Evolutionary conservation across 2,329 filamentous ascomycete genomes (phyloP).

Genomic region (Talaromyces sp.): DNA sequence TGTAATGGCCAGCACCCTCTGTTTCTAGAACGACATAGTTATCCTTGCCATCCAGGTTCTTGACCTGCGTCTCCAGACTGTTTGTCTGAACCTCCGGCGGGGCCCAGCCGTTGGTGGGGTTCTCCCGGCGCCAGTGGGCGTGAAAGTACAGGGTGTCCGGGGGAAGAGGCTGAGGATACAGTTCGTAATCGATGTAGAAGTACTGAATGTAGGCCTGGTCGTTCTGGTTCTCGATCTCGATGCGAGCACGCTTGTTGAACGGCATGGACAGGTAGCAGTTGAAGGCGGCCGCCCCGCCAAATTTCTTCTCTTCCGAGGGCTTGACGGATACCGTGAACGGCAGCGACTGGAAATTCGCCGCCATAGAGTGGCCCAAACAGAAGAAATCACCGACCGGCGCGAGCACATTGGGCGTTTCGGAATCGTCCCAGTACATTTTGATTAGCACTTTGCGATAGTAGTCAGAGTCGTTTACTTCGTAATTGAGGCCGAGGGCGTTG

Average conservation of each 20-base stretch:
- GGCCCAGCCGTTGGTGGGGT: conserved; percentile 30
- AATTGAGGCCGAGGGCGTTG: conserved; percentile 33
- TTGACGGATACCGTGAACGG: conserved; percentile 35
- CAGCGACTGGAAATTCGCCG: conserved; percentile 35
- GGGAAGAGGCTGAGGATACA: conserved; percentile 26
- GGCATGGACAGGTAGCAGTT: conserved; percentile 31
- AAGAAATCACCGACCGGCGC: conserved; percentile 35
- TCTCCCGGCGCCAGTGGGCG: conserved; percentile 31
- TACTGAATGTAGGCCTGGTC: conserved; percentile 35
- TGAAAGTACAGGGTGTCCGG: conserved; percentile 33
- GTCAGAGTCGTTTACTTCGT: conserved; percentile 34
- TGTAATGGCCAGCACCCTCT: conserved; percentile 29
- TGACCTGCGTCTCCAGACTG: conserved; percentile 24
- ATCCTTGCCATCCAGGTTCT: conserved; percentile 27
- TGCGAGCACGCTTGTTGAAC: conserved; percentile 35
- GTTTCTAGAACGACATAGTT: conserved; percentile 35
- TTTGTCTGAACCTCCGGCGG: conserved; percentile 30
- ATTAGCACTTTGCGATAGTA: conserved; percentile 38
- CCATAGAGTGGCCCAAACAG: conserved; percentile 33
- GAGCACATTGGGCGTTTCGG: conserved; percentile 30
- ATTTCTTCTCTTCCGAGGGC: conserved; percentile 35
- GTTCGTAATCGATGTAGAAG: conserved; percentile 38
- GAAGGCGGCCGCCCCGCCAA: conserved; percentile 33
- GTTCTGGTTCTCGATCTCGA: conserved; percentile 37
- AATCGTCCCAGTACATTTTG: conserved; percentile 38